Base-by-base conservation (phyloP, 345 rosid species). In the Excoecaria agallocha region DNA sequence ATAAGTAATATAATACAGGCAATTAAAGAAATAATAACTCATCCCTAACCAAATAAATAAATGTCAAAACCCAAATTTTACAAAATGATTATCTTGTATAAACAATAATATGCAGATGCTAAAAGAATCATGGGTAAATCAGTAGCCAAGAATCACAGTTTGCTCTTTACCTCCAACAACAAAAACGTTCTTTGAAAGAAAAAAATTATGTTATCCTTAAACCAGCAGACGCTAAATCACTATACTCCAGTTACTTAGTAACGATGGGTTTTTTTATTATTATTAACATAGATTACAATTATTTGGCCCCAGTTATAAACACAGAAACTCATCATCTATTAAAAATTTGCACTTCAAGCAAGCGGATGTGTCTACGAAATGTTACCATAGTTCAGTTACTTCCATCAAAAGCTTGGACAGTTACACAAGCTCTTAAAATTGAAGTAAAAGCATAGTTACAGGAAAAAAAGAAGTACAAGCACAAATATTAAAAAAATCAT, bases 381-480 rank as follows among this genome's bases (percentile, higher is more conserved):
- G 20, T 12, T 35, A 67, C 8, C 52, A 64, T 10, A 25, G 63
- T 41, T 75, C 82, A 51, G 76, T 82, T 70, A 70, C 76, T 48
- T 75, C 52, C 10, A 67, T 45, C 12, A 57, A 58, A 76, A 46
- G 25, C 20, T 38, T 35, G 24, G 0, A 54, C 80, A 71, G 73
- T 72, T 63, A 61, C 76, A 43, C 6, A 19, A 57, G 43, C 66
- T 43, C 37, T 46, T 19, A 11, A 30, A 25, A 57, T 56, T 39
- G n/a, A 16, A 16, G 58, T 3, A 59, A 30, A 51, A 57, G 5
- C 17, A 74, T 69, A 46, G 1, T 1, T 30, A 15, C 16, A 37
- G 16, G 38, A 22, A 46, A 62, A 62, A 38, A 37, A 39, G 20
- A 62, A 16, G 13, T 15, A 39, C n/a, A 37, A 30, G 41, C 13